Base-by-base conservation (phyloP, 768 basidiomycete species). In the Pilatotrama ljubarskyi region DNA sequence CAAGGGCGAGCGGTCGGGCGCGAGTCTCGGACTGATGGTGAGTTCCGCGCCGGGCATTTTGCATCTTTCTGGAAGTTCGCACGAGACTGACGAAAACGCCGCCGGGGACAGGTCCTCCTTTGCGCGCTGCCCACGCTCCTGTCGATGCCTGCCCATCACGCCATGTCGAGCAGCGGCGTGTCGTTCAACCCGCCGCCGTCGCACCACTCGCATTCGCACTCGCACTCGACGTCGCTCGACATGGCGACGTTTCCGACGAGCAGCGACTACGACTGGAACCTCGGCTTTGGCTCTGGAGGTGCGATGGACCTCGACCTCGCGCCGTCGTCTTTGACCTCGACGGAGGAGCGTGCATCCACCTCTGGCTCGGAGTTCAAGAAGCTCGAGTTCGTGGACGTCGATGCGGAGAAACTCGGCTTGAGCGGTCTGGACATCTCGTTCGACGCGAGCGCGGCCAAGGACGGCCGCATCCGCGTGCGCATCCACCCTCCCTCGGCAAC, bases 71-170 rank as follows among this genome's bases (percentile, higher is more conserved):
- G 17, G 41, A 37, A 24, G 40, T 53, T 36, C 35, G 54, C 58
- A 44, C 49, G 24, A 18, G 15, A 25, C 44, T 50, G 36, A 54
- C 48, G 50, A 32, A 32, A 32, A 4, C 29, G 29, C 29, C 46
- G 5, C 26, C n/a, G 13, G 46, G 18, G 22, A 38, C 78, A 90
- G 84, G 88, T 89, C 66, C 81, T 92, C 46, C 79, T 91, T 43
- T 91, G 88, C 66, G 88, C 88, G 2, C 80, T 92, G 25, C 90
- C 90, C 15, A 83, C 85, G 20, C 80, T 92, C 43, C 80, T 91
- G 53, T 86, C 89, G 20, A 77, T 89, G 75, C 81, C 86, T 50
- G 75, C 84, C 62, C 84, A 86, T 61, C 46, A 56, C 81, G 24
- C 66, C 35, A 63, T 84, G 13, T 83, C 84, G 49, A 79, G 82